Conservation (phyloP, 805 yeast species). For the Wickerhamiella siamensis region DNA sequence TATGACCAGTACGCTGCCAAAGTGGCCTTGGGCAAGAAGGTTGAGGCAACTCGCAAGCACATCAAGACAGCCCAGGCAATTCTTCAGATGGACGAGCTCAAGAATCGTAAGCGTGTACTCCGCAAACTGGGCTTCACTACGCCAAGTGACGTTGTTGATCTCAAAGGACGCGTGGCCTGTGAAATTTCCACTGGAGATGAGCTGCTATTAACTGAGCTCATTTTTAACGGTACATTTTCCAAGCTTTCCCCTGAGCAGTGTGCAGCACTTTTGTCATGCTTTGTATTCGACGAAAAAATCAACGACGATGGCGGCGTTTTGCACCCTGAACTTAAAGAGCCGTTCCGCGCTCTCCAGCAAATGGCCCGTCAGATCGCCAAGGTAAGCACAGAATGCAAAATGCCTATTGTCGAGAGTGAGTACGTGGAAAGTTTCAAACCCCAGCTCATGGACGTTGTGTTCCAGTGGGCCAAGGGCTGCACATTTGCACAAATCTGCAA, state of each 20-base stretch:
- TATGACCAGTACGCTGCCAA: conserved; percentile 55
- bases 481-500: conserved; percentile 92
- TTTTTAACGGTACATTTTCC: conserved; percentile 89
- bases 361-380: conserved; percentile 88
- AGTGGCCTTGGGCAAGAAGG: conserved; percentile 43
- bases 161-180: conserved; percentile 96
- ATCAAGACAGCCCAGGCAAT: conserved; percentile 79
- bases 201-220: conserved; percentile 72
- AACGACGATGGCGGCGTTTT: conserved; percentile 63
- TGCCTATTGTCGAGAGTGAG: conserved; percentile 81
- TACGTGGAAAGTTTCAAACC: conserved; percentile 84
- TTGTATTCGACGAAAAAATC: conserved; percentile 92
- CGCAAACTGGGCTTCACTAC: conserved; percentile 85
- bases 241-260: conserved; percentile 80
- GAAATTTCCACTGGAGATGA: conserved; percentile 80
- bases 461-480: conserved; percentile 94
- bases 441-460: conserved; percentile 93
- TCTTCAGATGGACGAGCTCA: conserved; percentile 84
- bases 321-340: conserved; percentile 84
- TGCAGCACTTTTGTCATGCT: conserved; percentile 84
- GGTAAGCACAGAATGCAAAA: conserved; percentile 74
- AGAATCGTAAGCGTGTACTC: conserved; percentile 81
- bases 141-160: conserved; percentile 75
- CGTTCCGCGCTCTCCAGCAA: conserved; percentile 72
- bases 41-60: conserved; percentile 45